phyloP scores from a whole-genome alignment of 192 early-diverging fungal species.

The Coemansia biformis region DNA sequence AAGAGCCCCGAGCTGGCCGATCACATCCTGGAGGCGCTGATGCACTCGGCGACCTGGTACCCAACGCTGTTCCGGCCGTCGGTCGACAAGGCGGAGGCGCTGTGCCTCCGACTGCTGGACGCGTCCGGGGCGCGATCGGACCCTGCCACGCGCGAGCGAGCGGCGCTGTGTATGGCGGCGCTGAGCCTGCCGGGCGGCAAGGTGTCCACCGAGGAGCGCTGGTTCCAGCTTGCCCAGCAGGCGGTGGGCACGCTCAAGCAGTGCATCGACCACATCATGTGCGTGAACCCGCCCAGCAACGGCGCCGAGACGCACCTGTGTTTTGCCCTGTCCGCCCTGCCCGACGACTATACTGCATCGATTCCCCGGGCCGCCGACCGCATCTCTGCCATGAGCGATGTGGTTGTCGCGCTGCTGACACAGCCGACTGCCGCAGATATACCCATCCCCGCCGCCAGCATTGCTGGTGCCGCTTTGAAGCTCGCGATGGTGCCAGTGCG shows the following conservation, averaged over 20 bases:
- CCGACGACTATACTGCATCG: slow-evolving; percentile 26
- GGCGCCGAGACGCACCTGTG: background rate
- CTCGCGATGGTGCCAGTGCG: slow-evolving; percentile 33
- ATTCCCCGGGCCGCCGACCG: slow-evolving; percentile 47
- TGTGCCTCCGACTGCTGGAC: slow-evolving; percentile 31
- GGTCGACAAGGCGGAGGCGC: slow-evolving; percentile 35
- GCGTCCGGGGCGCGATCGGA: slow-evolving; percentile 4
- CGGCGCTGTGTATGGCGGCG: slow-evolving; percentile 24
- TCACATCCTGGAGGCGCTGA: slow-evolving; percentile 22
- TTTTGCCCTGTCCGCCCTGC: slow-evolving; percentile 19
- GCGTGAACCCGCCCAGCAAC: background rate
- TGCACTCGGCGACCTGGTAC: slow-evolving; percentile 39
- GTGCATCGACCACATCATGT: slow-evolving; percentile 46
- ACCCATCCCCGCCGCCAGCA: slow-evolving; percentile 20
- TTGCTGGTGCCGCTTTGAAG: slow-evolving; percentile 26
- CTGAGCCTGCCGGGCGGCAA: slow-evolving; percentile 37
- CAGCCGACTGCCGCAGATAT: slow-evolving; percentile 25
- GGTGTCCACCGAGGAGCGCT: slow-evolving; percentile 34
- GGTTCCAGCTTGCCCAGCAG: slow-evolving; percentile 33
- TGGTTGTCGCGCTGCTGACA: slow-evolving; percentile 32
- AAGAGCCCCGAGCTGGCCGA: slow-evolving; percentile 30
- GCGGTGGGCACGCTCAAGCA: slow-evolving; percentile 32
- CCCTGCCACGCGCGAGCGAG: slow-evolving; percentile 6
- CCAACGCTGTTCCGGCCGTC: slow-evolving; percentile 44
- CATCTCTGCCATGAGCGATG: slow-evolving; percentile 30